phyloP scores from a whole-genome alignment of 345 rosid species.

The Gossypium arboreum region DNA sequence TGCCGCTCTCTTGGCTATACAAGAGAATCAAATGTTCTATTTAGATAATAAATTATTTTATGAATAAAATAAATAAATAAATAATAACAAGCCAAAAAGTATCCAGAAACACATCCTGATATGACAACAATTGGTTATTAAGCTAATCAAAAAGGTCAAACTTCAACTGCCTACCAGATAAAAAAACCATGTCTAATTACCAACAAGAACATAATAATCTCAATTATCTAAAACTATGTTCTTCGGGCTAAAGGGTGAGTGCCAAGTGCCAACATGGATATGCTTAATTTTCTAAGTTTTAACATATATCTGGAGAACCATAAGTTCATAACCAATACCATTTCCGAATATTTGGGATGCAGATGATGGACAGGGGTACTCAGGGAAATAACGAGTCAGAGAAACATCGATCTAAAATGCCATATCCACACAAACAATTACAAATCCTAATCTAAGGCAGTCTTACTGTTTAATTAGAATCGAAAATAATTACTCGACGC shows the following conservation, averaged over 20 bases:
- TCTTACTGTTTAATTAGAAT: neutral
- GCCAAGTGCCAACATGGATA: no score
- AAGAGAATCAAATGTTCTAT: no score
- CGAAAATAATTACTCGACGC: neutral
- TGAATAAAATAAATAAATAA: neutral
- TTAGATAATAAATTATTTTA: neutral
- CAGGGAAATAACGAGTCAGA: neutral
- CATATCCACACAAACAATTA: neutral
- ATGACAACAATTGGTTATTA: neutral
- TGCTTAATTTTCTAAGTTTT: no score
- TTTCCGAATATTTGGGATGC: neutral
- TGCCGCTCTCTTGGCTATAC: no score
- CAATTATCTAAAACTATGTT: neutral
- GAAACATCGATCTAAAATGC: neutral
- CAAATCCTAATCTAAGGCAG: neutral
- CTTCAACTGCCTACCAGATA: neutral
- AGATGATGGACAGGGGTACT: neutral
- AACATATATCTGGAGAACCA: no score
- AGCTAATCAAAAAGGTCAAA: neutral
- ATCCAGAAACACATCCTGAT: neutral
- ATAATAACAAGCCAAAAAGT: neutral
- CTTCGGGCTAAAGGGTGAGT: neutral
- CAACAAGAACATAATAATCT: neutral
- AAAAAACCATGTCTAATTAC: neutral
- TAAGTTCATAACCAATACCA: no score